Base-by-base conservation (phyloP, 495 filamentous ascomycete species). In the Aspergillus baeticus region DNA sequence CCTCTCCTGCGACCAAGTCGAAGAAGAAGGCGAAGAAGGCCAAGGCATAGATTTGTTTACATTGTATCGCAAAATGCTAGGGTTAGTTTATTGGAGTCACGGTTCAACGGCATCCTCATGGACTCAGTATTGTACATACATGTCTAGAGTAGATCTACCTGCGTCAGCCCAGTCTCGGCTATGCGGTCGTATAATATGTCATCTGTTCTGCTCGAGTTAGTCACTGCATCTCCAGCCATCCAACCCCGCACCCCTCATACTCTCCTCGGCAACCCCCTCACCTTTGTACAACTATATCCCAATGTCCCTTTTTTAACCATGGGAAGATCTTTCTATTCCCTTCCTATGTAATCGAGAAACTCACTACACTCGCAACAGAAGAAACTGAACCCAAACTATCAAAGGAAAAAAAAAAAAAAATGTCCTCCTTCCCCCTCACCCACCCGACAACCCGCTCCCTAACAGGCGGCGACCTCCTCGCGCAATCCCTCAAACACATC, bases 331-430 rank as follows among this genome's bases (percentile, higher is more conserved):
- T 31, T 10, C 22, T 2, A 46, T 3, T 11, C 20, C 10, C 22
- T 3, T 1, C 6, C 8, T 21, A 31, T n/a, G 33, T 21, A n/a
- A n/a, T n/a, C n/a, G n/a, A n/a, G n/a, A n/a, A n/a, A n/a, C n/a
- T n/a, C n/a, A n/a, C n/a, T n/a, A n/a, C n/a, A n/a, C n/a, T n/a
- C n/a, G n/a, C n/a, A n/a, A n/a, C n/a, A n/a, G n/a, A n/a, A 29
- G 26, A 8, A 29, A 29, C 22, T 31, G 13, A 18, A 18, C 7
- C 44, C 29, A 17, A 6, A 34, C 1, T 5, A 47, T 18, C n/a
- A 6, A 5, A 34, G n/a, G 1, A 17, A 15, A 35, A 10, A 20
- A 7, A 20, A 43, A 81, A 76, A 2, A 83, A 57, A 6, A 80
- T 71, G 55, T 68, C 62, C 18, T 68, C 62, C 18, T 69, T 67